Percentiles rank a stretch among this genome's conserved stretches.
These are phyloP conservation scores for Podaxis rugospora DNA, from an alignment of 768 basidiomycete species.

Conservation along the genomic window DNA sequence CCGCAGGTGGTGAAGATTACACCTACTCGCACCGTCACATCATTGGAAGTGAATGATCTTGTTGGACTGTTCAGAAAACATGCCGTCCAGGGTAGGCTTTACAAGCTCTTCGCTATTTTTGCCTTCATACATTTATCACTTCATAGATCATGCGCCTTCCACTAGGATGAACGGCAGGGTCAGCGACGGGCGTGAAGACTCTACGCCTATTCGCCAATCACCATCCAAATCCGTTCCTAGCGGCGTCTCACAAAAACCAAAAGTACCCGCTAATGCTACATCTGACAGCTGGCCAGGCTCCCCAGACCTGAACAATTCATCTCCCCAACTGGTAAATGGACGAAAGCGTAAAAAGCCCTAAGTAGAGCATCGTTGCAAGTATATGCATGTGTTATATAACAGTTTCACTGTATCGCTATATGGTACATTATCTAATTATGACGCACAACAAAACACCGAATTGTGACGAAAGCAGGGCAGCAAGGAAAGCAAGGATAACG, in stretches of 20 bases:
- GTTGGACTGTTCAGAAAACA: conserved; percentile 10
- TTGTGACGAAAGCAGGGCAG: conserved; percentile 4
- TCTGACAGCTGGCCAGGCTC: conserved; percentile 2
- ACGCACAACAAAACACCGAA: conserved; percentile 1
- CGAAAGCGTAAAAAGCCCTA: conserved; percentile 55
- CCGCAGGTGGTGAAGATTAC: conserved; percentile 15
- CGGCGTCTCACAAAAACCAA: conserved; percentile 1
- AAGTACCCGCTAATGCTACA: not conserved
- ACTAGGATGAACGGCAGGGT: not conserved
- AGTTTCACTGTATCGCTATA: conserved; percentile 6
- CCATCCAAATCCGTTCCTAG: not conserved
- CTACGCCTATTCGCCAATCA: not conserved
- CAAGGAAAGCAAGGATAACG: conserved; percentile 3
- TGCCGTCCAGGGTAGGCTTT: conserved; percentile 4
- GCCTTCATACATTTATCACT: not conserved
- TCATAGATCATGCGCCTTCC: conserved; percentile 1
- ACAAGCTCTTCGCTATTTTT: not conserved
- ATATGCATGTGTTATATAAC: conserved; percentile 9
- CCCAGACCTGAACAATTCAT: conserved; percentile 15
- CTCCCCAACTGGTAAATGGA: conserved; percentile 28
- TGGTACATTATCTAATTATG: conserved; percentile 10
- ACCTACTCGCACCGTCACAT: not conserved
- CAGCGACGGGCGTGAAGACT: not conserved
- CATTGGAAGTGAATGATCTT: conserved; percentile 9
- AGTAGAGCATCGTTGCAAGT: conserved; percentile 6